A percentile compares a stretch with the other conserved stretches of the same genome.
These are phyloP conservation scores for Pseudoneurospora amorphoporcata DNA, from an alignment of 495 filamentous ascomycete genomes.

Conservation along the genomic window DNA sequence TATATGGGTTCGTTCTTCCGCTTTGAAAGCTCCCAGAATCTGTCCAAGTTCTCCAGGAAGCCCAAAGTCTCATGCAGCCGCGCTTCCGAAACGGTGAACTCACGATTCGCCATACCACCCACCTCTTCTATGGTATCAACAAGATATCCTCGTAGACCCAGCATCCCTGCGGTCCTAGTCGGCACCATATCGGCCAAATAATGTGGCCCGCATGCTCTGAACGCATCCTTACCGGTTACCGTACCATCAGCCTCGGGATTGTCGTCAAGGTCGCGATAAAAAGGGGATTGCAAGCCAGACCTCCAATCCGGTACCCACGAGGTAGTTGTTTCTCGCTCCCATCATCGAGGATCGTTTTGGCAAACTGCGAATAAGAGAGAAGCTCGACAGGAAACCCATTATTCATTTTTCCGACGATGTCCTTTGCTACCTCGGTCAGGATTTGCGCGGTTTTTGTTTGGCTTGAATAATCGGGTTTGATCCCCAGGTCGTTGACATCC, in stretches of 20 bases:
- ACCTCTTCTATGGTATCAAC: slow-evolving; percentile 2
- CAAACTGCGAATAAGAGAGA: slow-evolving; percentile 4
- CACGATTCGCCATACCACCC: background rate
- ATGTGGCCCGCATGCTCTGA: background rate
- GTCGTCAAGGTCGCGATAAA: background rate
- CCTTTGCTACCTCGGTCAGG: background rate
- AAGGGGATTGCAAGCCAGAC: background rate
- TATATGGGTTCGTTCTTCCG: background rate
- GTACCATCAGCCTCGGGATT: too few species aligned
- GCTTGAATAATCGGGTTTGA: slow-evolving; percentile 1
- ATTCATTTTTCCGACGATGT: background rate
- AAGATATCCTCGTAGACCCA: slow-evolving; percentile 1
- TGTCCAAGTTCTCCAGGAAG: background rate
- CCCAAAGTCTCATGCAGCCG: background rate
- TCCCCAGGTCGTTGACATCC: slow-evolving; percentile 4
- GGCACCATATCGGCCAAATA: background rate
- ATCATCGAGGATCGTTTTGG: background rate
- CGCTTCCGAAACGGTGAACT: background rate
- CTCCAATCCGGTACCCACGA: slow-evolving; percentile 12
- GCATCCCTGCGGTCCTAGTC: background rate
- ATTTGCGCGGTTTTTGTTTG: background rate
- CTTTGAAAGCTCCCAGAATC: background rate
- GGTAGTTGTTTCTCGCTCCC: background rate
- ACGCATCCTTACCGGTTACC: background rate
- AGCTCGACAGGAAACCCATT: background rate